Percentiles rank a stretch among this genome's conserved stretches.
phyloP scores from a whole-genome alignment of 352 stramenopile species.

The Thraustotheca clavata region DNA sequence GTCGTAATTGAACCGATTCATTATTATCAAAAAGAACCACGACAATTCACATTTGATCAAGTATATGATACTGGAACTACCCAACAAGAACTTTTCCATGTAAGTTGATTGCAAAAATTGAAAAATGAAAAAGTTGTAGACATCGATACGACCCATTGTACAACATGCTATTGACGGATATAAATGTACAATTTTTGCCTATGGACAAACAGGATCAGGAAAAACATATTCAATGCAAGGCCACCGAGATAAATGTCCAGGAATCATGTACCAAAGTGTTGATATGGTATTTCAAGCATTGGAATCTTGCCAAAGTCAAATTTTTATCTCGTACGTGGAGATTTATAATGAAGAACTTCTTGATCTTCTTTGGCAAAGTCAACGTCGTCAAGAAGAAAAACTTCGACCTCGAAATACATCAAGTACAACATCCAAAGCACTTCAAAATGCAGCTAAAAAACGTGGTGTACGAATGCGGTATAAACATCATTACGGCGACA shows the following conservation, averaged over 20 bases:
- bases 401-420: background rate
- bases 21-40: slow-evolving; percentile 8
- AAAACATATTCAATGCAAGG: slow-evolving; percentile 23
- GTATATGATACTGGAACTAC: slow-evolving; percentile 18
- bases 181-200: slow-evolving; percentile 21
- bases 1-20: slow-evolving; percentile 6
- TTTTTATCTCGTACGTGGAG: slow-evolving; percentile 16
- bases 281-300: slow-evolving; percentile 5
- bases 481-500: background rate
- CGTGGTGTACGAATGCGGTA: background rate
- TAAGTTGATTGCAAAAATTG: background rate
- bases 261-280: slow-evolving; percentile 19
- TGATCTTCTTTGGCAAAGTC: slow-evolving; percentile 4
- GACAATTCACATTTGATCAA: slow-evolving; percentile 17
- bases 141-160: slow-evolving; percentile 7
- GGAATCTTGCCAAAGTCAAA: background rate
- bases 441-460: background rate
- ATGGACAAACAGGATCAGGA: slow-evolving; percentile 18
- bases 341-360: slow-evolving; percentile 22
- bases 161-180: slow-evolving; percentile 15
- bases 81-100: slow-evolving; percentile 19
- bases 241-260: background rate
- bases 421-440: background rate
- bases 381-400: background rate
- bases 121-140: background rate